Evolutionary conservation across 139 green algal genomes (phyloP).

Genomic region (Nannochloris sp.): DNA sequence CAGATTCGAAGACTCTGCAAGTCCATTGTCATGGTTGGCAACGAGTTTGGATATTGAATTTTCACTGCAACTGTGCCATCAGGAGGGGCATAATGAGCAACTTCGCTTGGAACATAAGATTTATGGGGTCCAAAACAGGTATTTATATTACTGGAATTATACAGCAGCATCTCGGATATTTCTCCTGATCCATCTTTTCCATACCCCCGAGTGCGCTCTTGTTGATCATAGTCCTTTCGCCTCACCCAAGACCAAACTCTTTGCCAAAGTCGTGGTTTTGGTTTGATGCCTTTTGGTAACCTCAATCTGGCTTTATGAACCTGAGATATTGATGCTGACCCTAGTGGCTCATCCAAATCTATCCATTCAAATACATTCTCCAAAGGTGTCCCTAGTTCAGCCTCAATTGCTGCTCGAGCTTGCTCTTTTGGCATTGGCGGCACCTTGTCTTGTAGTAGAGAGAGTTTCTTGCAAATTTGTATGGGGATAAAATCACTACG

Average conservation of each 20-base stretch:
- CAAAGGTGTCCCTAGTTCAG: constrained; percentile 59
- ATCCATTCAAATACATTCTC: constrained; percentile 84
- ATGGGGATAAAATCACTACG: constrained; percentile 79
- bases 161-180: background rate
- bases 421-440: constrained; percentile 51
- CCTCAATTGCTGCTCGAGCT: constrained; percentile 36
- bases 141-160: background rate
- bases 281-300: background rate
- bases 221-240: background rate
- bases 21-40: constrained; percentile 66
- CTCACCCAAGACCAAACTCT: background rate
- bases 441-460: constrained; percentile 73
- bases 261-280: background rate
- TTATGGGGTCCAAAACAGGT: background rate
- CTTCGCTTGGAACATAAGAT: constrained; percentile 5
- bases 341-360: constrained; percentile 71
- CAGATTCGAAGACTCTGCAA: constrained; percentile 66
- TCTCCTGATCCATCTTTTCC: background rate
- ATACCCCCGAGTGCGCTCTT: background rate
- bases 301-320: constrained; percentile 80
- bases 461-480: constrained; percentile 67
- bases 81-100: constrained; percentile 21
- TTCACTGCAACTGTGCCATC: constrained; percentile 80
- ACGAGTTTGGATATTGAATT: constrained; percentile 77
- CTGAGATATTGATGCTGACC: constrained; percentile 85